Evolutionary conservation across 192 early-diverging fungal genomes (phyloP).

Genomic region (Gonapodya sp.): DNA sequence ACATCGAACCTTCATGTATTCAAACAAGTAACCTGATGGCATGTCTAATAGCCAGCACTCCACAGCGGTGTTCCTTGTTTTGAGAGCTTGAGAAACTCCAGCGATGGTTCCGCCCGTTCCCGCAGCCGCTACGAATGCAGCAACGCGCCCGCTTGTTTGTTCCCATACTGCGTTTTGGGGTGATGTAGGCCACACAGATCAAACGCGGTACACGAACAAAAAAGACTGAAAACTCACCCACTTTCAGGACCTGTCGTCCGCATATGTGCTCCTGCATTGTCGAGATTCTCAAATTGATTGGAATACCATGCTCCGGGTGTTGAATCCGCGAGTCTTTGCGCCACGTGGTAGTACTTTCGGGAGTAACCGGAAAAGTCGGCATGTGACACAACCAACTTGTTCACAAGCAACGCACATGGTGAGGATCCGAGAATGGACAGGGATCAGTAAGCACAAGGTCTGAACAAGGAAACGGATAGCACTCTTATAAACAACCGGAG

Average conservation of each 20-base stretch:
- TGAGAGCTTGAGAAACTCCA: constrained; percentile 65
- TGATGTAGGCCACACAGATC: no score
- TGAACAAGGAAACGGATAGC: no score
- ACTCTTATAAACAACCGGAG: no score
- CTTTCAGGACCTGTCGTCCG: constrained; percentile 94
- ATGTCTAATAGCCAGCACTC: constrained; percentile 84
- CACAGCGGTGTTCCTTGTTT: constrained; percentile 59
- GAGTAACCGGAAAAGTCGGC: no score
- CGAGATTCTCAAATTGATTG: constrained; percentile 89
- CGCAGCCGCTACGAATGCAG: constrained; percentile 86
- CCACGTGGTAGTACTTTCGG: constrained; percentile 2
- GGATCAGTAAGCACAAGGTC: constrained; percentile 3
- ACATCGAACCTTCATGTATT: constrained; percentile 45
- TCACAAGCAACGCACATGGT: neutral
- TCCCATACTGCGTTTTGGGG: constrained; percentile 58
- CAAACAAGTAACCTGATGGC: constrained; percentile 85
- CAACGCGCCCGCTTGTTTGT: constrained; percentile 66
- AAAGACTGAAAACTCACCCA: no score
- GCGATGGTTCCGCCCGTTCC: constrained; percentile 90
- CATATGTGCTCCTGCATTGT: constrained; percentile 83
- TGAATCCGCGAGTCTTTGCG: neutral
- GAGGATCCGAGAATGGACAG: neutral
- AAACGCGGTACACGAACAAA: no score
- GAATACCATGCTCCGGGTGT: constrained; percentile 41
- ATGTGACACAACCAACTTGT: neutral